A percentile compares a stretch with the other conserved stretches of the same genome.
phyloP scores from a whole-genome alignment of 148 eudicot genomes.

The Arbutus unedo region DNA sequence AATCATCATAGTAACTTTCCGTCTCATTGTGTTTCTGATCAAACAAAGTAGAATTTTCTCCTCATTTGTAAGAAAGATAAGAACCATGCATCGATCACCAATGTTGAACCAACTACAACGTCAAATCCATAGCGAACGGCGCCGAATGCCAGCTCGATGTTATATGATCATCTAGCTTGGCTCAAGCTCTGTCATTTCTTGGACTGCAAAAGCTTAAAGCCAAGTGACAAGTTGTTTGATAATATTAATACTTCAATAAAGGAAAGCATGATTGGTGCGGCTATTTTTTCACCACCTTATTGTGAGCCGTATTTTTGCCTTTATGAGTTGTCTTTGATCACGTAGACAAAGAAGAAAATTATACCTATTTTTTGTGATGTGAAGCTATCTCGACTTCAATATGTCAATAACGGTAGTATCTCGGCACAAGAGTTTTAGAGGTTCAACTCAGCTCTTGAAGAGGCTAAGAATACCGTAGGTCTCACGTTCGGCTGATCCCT shows the following conservation, averaged over 20 bases:
- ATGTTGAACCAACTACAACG: too few species aligned
- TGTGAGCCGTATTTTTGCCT: constrained; percentile 27
- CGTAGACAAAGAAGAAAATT: constrained; percentile 27
- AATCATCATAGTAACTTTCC: too few species aligned
- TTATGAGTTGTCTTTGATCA: constrained; percentile 23
- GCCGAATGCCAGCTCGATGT: constrained; percentile 29
- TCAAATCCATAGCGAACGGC: too few species aligned
- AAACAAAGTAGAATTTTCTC: too few species aligned
- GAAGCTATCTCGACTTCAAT: constrained; percentile 21
- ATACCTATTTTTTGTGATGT: constrained; percentile 29
- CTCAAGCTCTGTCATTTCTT: constrained; percentile 18
- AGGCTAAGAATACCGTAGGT: too few species aligned
- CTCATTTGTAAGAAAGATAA: too few species aligned
- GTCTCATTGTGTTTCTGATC: too few species aligned
- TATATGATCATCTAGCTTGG: constrained; percentile 17
- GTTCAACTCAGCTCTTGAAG: constrained; percentile 20
- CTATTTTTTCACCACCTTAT: constrained; percentile 23
- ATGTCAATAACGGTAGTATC: constrained; percentile 10
- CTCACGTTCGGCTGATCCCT: too few species aligned
- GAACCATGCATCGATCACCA: too few species aligned
- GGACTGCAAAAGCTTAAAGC: constrained; percentile 32
- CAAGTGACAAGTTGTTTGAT: constrained; percentile 27
- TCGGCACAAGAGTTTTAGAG: background rate
- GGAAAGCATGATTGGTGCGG: constrained; percentile 20
- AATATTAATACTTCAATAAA: constrained; percentile 16